Base-by-base conservation (phyloP, 495 filamentous ascomycete genomes). In the Platismatia glauca region DNA sequence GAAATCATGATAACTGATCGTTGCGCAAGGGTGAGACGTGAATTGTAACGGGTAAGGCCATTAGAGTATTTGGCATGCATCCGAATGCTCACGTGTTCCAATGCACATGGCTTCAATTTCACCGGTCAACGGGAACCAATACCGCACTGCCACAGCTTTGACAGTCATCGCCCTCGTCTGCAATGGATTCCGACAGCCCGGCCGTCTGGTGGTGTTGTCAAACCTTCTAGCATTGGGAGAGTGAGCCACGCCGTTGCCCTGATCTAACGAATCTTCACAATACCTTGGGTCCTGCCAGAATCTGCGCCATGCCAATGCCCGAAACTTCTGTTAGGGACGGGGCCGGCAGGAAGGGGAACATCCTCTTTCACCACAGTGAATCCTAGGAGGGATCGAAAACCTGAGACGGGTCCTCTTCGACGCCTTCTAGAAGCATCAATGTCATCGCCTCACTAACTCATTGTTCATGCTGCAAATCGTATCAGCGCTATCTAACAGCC, bases 91-190 rank as follows among this genome's bases (percentile, higher is more conserved):
- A 52, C 48, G 50, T 33, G 29, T 33, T 8, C 24, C 29, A 3
- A 33, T 33, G 33, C 24, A 20, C 27, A 53, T 53, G 50, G 50
- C 29, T 20, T 33, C 27, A 33, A 53, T 18, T 16, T 33, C 24
- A 53, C 50, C 50, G 50, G 50, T 53, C 50, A 33, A 20, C 16
- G 27, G 15, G 29, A 33, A 53, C 50, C 16, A 53, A 1, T 53
- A 53, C 3, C 50, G 50, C 50, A 53, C 29, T 33, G 50, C 50
- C 50, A 33, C 50, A 33, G 50, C 50, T 33, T 33, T 53, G 50
- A 33, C 50, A 33, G 27, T 53, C 50, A 53, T 53, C 29, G 50
- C 50, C 50, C 50, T 53, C 24, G 16, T 53, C 29, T 53, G 50
- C 5, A 33, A 9, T 53, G 16, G 29, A 33, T 15, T 50, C 46